These are phyloP conservation scores for Apiospora kogelbergensis DNA, from an alignment of 2,329 filamentous ascomycete species.

Conservation along the genomic window DNA sequence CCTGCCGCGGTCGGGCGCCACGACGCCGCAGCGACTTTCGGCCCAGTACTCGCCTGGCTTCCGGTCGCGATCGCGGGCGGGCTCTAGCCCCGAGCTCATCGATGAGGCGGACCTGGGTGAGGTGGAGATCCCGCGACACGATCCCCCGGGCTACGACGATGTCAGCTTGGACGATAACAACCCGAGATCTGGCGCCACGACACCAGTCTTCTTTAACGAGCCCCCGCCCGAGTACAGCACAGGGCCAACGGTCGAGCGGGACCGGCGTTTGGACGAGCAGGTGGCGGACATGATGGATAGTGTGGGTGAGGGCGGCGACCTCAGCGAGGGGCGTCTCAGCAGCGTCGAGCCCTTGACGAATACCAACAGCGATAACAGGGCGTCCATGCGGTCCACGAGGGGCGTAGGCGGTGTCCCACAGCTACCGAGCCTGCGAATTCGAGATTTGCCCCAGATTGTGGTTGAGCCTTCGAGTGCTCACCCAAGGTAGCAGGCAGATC, in stretches of 20 bases:
- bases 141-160: conserved; percentile 56
- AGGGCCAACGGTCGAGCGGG: conserved; percentile 34
- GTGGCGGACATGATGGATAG: conserved; percentile 26
- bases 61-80: conserved; percentile 28
- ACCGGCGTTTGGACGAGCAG: conserved; percentile 33
- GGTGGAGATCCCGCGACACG: conserved; percentile 40
- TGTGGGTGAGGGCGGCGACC: conserved; percentile 24
- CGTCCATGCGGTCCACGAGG: not conserved
- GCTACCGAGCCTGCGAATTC: conserved; percentile 53
- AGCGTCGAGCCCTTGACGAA: conserved; percentile 13
- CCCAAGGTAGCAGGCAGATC: conserved; percentile 19
- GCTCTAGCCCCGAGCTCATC: conserved; percentile 52
- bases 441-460: conserved; percentile 55
- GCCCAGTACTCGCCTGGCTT: conserved; percentile 30
- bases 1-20: conserved; percentile 41
- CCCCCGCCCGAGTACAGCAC: conserved; percentile 52
- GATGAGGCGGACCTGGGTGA: conserved; percentile 51
- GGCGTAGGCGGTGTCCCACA: conserved; percentile 35
- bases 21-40: conserved; percentile 38
- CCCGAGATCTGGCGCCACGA: conserved; percentile 35
- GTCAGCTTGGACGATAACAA: conserved; percentile 41
- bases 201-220: conserved; percentile 34
- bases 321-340: conserved; percentile 23
- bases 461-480: conserved; percentile 52
- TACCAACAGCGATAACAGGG: not conserved